phyloP scores from a whole-genome alignment of 345 rosid species.

The Pugionium dolabratum region DNA sequence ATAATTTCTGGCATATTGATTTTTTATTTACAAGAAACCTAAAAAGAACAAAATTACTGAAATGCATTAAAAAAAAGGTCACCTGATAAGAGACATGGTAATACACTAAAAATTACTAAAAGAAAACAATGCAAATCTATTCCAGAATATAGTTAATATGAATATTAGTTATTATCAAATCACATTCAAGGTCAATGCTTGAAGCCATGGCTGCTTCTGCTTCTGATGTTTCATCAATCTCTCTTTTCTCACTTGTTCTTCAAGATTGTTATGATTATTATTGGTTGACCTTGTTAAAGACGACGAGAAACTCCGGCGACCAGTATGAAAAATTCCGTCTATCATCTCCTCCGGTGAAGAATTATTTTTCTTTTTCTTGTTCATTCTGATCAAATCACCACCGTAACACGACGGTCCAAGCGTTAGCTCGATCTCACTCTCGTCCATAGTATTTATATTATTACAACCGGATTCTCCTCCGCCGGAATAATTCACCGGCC shows the following conservation, averaged over 20 bases:
- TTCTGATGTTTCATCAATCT: conserved; percentile 52
- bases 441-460: conserved; percentile 54
- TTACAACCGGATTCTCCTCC: conserved; percentile 43
- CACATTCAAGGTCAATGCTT: conserved; percentile 75
- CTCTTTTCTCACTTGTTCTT: conserved; percentile 56
- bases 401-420: conserved; percentile 63
- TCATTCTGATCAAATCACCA: conserved; percentile 34
- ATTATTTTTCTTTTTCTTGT: conserved; percentile 47
- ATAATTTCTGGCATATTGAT: background rate
- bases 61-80: conserved; percentile 11
- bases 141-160: conserved; percentile 26
- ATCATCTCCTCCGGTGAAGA: conserved; percentile 29
- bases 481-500: conserved; percentile 17
- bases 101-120: conserved; percentile 24
- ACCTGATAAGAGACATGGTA: conserved; percentile 45
- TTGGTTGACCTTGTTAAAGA: conserved; percentile 75
- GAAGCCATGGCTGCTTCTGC: conserved; percentile 74
- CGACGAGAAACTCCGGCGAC: conserved; percentile 66
- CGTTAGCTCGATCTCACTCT: conserved; percentile 84
- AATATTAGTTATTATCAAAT: conserved; percentile 42
- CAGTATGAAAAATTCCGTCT: conserved; percentile 52
- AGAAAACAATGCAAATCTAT: conserved; percentile 29
- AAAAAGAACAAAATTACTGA: conserved; percentile 18
- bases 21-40: conserved; percentile 19
- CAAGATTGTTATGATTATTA: conserved; percentile 44